Evolutionary conservation across 2,329 filamentous ascomycete genomes (phyloP).

Genomic region (Eurotiales sp.): DNA sequence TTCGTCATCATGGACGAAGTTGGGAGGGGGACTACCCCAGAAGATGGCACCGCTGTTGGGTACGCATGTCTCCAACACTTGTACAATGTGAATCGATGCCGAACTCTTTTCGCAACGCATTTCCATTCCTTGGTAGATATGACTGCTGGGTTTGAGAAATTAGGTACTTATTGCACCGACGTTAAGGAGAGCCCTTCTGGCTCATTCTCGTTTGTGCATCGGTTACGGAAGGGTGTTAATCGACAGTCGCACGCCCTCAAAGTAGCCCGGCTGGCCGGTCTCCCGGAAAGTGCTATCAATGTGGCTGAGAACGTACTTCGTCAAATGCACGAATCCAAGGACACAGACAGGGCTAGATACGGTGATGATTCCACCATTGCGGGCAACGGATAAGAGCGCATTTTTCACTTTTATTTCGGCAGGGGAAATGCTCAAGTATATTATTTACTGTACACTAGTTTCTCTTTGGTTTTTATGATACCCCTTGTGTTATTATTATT

Average conservation of each 20-base stretch:
- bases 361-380: background rate
- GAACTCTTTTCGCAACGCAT: slow-evolving; percentile 89
- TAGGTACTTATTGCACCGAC: slow-evolving; percentile 85
- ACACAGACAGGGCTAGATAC: background rate
- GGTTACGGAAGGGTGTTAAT: slow-evolving; percentile 76
- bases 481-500: slow-evolving; percentile 8
- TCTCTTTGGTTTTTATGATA: slow-evolving; percentile 10
- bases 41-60: slow-evolving; percentile 85
- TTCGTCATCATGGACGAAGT: slow-evolving; percentile 99
- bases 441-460: slow-evolving; percentile 10
- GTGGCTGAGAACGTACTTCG: slow-evolving; percentile 61
- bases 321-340: slow-evolving; percentile 16
- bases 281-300: slow-evolving; percentile 68
- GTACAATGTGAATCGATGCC: slow-evolving; percentile 69
- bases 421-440: background rate
- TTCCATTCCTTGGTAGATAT: slow-evolving; percentile 84
- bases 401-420: background rate
- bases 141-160: slow-evolving; percentile 54
- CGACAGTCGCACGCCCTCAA: slow-evolving; percentile 86
- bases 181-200: slow-evolving; percentile 69
- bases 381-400: background rate
- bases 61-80: slow-evolving; percentile 86
- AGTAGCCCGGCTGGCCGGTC: slow-evolving; percentile 80
- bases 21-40: slow-evolving; percentile 86
- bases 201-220: slow-evolving; percentile 80